A percentile compares a stretch with the other conserved stretches of the same genome.
Conservation (phyloP, 2,329 filamentous ascomycete species). For the Fusarium verrucosum region DNA sequence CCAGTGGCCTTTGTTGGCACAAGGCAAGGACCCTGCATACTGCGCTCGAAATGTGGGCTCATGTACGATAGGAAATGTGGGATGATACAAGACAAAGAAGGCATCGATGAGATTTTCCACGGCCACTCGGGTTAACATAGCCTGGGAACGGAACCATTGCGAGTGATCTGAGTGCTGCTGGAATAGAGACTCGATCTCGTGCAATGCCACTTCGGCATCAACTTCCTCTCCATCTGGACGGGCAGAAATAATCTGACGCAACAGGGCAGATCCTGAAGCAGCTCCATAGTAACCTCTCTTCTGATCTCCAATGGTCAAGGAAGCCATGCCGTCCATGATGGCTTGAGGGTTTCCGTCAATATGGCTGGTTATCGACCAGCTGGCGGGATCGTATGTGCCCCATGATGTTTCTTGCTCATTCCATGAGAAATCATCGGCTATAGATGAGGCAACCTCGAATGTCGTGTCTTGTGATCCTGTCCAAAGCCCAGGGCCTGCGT, state of each 20-base stretch:
- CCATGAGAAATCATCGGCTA: conserved; percentile 30
- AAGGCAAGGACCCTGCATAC: conserved; percentile 10
- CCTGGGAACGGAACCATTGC: conserved; percentile 30
- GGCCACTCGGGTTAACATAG: conserved; percentile 25
- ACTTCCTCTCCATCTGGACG: conserved; percentile 27
- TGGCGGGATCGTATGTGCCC: conserved; percentile 21
- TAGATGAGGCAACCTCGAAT: neutral
- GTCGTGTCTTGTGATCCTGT: neutral
- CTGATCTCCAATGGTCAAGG: conserved; percentile 23
- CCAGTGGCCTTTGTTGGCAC: conserved; percentile 24
- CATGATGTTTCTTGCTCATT: conserved; percentile 30
- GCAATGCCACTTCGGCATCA: conserved; percentile 19
- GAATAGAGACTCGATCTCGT: conserved; percentile 25
- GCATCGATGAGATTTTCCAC: conserved; percentile 27
- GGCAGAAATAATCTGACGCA: conserved; percentile 27
- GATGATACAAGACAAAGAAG: conserved; percentile 24
- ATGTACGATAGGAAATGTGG: conserved; percentile 22
- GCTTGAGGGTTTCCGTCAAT: conserved; percentile 23
- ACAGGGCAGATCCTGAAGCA: conserved; percentile 23
- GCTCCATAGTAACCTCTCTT: conserved; percentile 30
- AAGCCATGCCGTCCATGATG: conserved; percentile 32
- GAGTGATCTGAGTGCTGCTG: conserved; percentile 29
- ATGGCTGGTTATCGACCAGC: conserved; percentile 16
- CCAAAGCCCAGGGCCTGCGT: conserved; percentile 8
- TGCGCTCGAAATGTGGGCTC: conserved; percentile 31